Conservation (phyloP, 2,329 filamentous ascomycete genomes). For the Colletotrichum falcatum region DNA sequence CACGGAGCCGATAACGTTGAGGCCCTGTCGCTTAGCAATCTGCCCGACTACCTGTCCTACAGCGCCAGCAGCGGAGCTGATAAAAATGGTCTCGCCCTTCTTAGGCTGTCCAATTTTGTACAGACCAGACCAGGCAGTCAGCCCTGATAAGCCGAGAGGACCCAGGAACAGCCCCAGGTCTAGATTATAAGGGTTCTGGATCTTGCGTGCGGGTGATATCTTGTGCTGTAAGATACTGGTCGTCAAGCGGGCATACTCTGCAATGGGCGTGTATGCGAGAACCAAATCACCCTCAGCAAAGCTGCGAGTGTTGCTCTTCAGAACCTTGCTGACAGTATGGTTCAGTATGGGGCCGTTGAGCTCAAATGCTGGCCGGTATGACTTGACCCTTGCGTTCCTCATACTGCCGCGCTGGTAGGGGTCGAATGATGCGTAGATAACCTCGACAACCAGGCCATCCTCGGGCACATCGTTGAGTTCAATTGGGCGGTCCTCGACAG, state of each 20-base stretch:
- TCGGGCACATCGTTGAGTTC: slow-evolving; percentile 71
- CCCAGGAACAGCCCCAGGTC: slow-evolving; percentile 78
- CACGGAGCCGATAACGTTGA: slow-evolving; percentile 85
- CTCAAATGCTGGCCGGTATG: slow-evolving; percentile 74
- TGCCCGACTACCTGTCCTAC: slow-evolving; percentile 90
- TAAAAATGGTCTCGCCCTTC: slow-evolving; percentile 80
- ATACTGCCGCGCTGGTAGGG: slow-evolving; percentile 88
- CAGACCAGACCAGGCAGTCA: slow-evolving; percentile 79
- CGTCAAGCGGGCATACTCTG: slow-evolving; percentile 68
- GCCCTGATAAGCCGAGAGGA: slow-evolving; percentile 70
- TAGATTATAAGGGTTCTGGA: slow-evolving; percentile 77
- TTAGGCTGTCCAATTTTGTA: slow-evolving; percentile 73
- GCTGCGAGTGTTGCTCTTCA: slow-evolving; percentile 73
- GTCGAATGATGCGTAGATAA: slow-evolving; percentile 82
- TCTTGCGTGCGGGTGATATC: slow-evolving; percentile 29
- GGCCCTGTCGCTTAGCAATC: slow-evolving; percentile 82
- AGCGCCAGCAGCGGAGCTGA: slow-evolving; percentile 83
- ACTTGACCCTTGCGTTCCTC: slow-evolving; percentile 71
- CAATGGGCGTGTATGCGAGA: slow-evolving; percentile 62
- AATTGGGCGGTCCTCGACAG: slow-evolving; percentile 74
- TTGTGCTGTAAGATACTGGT: slow-evolving; percentile 13
- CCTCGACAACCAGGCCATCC: slow-evolving; percentile 76
- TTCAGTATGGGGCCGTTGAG: slow-evolving; percentile 75
- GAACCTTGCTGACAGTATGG: slow-evolving; percentile 72
- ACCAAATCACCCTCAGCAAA: slow-evolving; percentile 64